Evolutionary conservation across 2,329 filamentous ascomycete species (phyloP), one percentile per base, ranked within the genome.

Genomic region (Xylariaceae sp.): DNA sequence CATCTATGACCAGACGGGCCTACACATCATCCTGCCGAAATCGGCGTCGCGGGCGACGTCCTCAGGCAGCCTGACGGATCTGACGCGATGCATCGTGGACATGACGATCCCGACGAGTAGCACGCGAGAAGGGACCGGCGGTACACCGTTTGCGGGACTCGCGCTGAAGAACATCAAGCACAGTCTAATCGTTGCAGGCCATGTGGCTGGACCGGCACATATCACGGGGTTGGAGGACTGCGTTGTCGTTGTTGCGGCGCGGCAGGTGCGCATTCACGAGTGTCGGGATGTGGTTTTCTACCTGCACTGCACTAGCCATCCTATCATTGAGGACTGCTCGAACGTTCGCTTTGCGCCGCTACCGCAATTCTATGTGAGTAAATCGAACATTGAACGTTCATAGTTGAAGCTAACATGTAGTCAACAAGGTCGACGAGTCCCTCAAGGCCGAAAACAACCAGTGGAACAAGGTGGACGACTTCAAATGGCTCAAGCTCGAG

Each of bases 221-320:
- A 79, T 97, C 41, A 97, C 92, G 0, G 77, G 75, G 1, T 70
- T 95, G 1, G 70, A 74, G 40, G 73, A 88, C 57, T 87, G 83
- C 52, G 78, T 89, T n/a, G 66, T 95, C 12, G 81, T 96, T 0
- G 82, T 95, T 3, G 76, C 80, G 6, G 86, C 88, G 42, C 78
- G 86, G n/a, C 93, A 98, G 66, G 89, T 95, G 58, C 80, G 93
- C 19, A 92, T 98, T 72, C 93, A 98, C 64, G 86, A 92, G 54
- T 94, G 88, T 61, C 74, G 71, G 36, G 79, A 90, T 49, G 86
- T 94, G 27, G 82, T 88, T 54, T 76, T 98, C 10, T 97, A 97
- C 63, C 72, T 98, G 47, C 79, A 85, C 54, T 91, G 87, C 61
- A 73, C 75, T 1, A 93, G 88, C 58, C 82, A 90, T 50, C 93